A percentile compares a stretch with the other conserved stretches of the same genome.
Evolutionary conservation across 2,329 filamentous ascomycete species (phyloP).

Genomic region (Ilyonectria destructans): DNA sequence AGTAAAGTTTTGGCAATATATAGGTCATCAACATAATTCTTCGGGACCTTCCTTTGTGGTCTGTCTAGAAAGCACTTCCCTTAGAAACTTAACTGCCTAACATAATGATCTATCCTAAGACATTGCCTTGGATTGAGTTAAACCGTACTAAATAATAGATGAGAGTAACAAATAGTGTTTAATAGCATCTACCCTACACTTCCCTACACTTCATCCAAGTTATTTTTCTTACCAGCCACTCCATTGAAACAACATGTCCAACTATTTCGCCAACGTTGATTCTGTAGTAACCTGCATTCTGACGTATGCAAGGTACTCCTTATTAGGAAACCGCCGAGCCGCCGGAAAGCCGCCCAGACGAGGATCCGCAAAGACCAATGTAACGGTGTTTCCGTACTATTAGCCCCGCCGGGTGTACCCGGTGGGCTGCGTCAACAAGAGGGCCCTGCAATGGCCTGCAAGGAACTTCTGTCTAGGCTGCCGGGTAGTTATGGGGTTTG

Average conservation of each 20-base stretch:
- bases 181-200: neutral
- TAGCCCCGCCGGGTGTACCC: neutral
- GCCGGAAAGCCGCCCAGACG: neutral
- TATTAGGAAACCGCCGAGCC: neutral
- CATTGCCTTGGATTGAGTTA: neutral
- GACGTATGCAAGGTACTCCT: constrained; percentile 1
- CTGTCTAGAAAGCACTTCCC: neutral
- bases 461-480: constrained; percentile 2
- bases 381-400: neutral
- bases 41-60: neutral
- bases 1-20: neutral
- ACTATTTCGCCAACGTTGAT: neutral
- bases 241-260: neutral
- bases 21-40: neutral
- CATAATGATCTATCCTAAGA: constrained; percentile 2
- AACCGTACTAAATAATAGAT: neutral
- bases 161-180: neutral
- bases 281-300: neutral
- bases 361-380: neutral
- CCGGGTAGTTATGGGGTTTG: neutral
- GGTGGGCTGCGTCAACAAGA: neutral
- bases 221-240: neutral
- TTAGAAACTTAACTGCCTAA: neutral
- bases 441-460: neutral
- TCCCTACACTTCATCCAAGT: neutral